Evolutionary conservation across 768 basidiomycete species (phyloP).

Genomic region (Trametes maxima): DNA sequence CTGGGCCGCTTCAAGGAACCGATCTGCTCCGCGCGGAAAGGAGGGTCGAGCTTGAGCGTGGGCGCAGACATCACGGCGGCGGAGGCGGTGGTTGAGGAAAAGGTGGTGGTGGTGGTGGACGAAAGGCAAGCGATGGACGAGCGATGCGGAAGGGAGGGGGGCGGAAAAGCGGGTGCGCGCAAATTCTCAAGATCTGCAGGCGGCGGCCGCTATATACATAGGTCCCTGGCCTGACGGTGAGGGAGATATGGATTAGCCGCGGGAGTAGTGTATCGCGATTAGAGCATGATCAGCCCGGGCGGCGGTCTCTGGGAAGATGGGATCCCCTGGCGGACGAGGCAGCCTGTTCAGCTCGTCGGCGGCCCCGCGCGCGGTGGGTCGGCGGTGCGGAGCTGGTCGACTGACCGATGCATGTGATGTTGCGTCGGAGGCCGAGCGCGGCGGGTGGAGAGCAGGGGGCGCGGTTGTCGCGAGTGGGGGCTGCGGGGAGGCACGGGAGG

Average conservation of each 20-base stretch:
- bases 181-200: constrained; percentile 6
- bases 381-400: neutral
- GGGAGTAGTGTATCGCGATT: constrained; percentile 14
- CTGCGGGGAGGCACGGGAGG: constrained; percentile 5
- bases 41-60: constrained; percentile 36
- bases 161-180: constrained; percentile 5
- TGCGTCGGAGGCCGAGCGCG: neutral
- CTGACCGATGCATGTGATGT: constrained; percentile 13
- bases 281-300: constrained; percentile 16
- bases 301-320: constrained; percentile 14
- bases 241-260: constrained; percentile 14
- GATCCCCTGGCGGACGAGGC: neutral
- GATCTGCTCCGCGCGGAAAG: constrained; percentile 57
- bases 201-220: constrained; percentile 18
- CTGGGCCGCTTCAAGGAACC: constrained; percentile 62
- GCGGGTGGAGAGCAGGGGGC: neutral
- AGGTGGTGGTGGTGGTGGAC: neutral
- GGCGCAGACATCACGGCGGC: constrained; percentile 15
- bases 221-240: neutral
- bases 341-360: neutral
- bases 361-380: neutral
- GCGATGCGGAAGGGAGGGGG: neutral
- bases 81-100: neutral
- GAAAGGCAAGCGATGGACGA: neutral
- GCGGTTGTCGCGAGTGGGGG: neutral